phyloP scores from a whole-genome alignment of 176 grass and related monocot species.

The Ananas comosus region DNA sequence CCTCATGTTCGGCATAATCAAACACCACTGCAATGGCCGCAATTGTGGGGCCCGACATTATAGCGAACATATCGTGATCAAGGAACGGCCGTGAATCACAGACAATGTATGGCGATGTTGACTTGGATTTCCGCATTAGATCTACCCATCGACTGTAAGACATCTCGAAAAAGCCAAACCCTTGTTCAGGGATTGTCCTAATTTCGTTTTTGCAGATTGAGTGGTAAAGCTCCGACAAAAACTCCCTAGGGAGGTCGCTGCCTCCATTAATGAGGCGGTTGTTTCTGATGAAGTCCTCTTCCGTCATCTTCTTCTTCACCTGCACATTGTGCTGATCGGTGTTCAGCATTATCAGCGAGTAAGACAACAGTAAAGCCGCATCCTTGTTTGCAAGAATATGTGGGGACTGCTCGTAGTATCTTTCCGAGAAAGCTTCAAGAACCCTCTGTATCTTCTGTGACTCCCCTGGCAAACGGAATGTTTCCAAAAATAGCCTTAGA shows the following conservation, averaged over 20 bases:
- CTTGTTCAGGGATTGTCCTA: constrained; percentile 81
- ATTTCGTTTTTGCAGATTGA: constrained; percentile 90
- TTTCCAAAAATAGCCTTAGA: constrained; percentile 86
- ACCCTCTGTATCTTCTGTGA: constrained; percentile 99
- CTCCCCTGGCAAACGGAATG: constrained; percentile 87
- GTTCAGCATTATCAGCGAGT: constrained; percentile 99
- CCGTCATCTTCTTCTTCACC: constrained; percentile 99
- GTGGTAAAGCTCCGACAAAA: constrained; percentile 77
- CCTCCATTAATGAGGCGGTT: constrained; percentile 97
- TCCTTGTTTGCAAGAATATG: constrained; percentile 89
- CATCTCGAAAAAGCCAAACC: constrained; percentile 88
- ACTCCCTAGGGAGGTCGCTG: constrained; percentile 81
- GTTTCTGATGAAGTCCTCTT: constrained; percentile 98
- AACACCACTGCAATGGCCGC: constrained; percentile 96
- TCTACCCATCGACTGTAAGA: constrained; percentile 95
- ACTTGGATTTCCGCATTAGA: constrained; percentile 78
- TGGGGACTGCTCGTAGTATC: constrained; percentile 89
- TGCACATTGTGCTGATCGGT: constrained; percentile 99
- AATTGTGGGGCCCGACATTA: constrained; percentile 97
- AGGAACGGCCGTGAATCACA: constrained; percentile 74
- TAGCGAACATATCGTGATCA: constrained; percentile 90
- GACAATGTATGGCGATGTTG: constrained; percentile 70
- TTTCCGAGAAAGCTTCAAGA: constrained; percentile 96
- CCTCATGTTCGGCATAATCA: constrained; percentile 89
- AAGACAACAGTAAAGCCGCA: constrained; percentile 78